phyloP scores from a whole-genome alignment of 768 basidiomycete genomes.

The Tricholoma bakamatsutake region DNA sequence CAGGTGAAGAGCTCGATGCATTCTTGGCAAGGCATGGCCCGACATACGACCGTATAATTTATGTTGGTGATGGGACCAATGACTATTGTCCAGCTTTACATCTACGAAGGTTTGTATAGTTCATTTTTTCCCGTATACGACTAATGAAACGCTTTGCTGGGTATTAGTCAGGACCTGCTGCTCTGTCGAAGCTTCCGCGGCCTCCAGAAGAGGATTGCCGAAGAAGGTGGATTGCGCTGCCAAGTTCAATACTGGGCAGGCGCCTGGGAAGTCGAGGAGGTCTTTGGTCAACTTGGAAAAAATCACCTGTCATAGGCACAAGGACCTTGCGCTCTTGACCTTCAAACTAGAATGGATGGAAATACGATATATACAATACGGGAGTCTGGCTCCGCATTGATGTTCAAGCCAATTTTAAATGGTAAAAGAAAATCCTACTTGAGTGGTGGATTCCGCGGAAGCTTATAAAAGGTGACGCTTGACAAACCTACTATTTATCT shows the following conservation, averaged over 20 bases:
- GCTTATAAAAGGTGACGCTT: not conserved
- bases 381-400: slow-evolving; percentile 19
- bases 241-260: slow-evolving; percentile 83
- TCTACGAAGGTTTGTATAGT: slow-evolving; percentile 54
- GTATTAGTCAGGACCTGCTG: slow-evolving; percentile 69
- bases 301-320: not conserved
- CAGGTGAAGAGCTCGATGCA: slow-evolving; percentile 89
- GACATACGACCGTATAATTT: slow-evolving; percentile 72
- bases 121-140: not conserved
- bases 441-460: slow-evolving; percentile 3
- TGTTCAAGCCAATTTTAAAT: slow-evolving; percentile 7
- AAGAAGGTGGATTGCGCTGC: slow-evolving; percentile 75
- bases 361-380: slow-evolving; percentile 10
- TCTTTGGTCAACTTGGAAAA: slow-evolving; percentile 43
- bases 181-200: slow-evolving; percentile 77
- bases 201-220: slow-evolving; percentile 69
- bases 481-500: slow-evolving; percentile 31
- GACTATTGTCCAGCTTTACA: slow-evolving; percentile 92
- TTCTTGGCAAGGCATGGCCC: slow-evolving; percentile 61
- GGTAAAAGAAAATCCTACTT: slow-evolving; percentile 3
- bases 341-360: slow-evolving; percentile 4
- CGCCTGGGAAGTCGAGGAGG: slow-evolving; percentile 95
- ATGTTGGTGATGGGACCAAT: slow-evolving; percentile 92
- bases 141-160: not conserved
- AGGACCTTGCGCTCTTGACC: not conserved